phyloP scores from a whole-genome alignment of 306 rosid genomes.

The Crotalaria pallida region DNA sequence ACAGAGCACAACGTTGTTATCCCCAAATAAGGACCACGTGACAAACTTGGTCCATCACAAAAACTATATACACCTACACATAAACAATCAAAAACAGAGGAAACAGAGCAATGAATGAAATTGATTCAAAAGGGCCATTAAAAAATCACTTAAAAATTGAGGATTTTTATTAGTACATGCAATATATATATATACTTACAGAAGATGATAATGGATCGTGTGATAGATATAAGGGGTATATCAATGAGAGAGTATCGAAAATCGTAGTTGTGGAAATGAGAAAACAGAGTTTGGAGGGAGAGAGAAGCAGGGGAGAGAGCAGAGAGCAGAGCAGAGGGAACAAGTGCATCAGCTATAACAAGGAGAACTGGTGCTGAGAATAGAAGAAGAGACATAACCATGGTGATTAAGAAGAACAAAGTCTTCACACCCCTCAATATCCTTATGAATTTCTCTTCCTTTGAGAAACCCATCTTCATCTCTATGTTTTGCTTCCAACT shows the following conservation, averaged over 20 bases:
- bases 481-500: background rate
- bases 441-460: slow-evolving; percentile 55
- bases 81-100: background rate
- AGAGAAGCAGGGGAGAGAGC: slow-evolving; percentile 38
- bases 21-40: slow-evolving; percentile 59
- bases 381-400: slow-evolving; percentile 54
- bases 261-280: slow-evolving; percentile 51
- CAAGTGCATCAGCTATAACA: slow-evolving; percentile 52
- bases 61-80: slow-evolving; percentile 59
- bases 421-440: slow-evolving; percentile 50
- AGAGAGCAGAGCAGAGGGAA: slow-evolving; percentile 60
- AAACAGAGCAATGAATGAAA: background rate
- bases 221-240: slow-evolving; percentile 52
- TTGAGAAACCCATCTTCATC: slow-evolving; percentile 42
- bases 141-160: background rate
- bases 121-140: background rate
- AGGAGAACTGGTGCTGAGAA: slow-evolving; percentile 66
- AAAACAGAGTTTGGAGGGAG: slow-evolving; percentile 16
- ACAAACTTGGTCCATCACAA: slow-evolving; percentile 69
- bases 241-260: slow-evolving; percentile 63
- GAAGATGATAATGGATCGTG: slow-evolving; percentile 53
- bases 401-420: slow-evolving; percentile 55
- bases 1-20: slow-evolving; percentile 55
- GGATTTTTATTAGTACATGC: background rate
- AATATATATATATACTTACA: slow-evolving; percentile 42